A percentile compares a stretch with the other conserved stretches of the same genome.
phyloP scores from a whole-genome alignment of 164 flowering plant genomes.

The Echeveria elegans region DNA sequence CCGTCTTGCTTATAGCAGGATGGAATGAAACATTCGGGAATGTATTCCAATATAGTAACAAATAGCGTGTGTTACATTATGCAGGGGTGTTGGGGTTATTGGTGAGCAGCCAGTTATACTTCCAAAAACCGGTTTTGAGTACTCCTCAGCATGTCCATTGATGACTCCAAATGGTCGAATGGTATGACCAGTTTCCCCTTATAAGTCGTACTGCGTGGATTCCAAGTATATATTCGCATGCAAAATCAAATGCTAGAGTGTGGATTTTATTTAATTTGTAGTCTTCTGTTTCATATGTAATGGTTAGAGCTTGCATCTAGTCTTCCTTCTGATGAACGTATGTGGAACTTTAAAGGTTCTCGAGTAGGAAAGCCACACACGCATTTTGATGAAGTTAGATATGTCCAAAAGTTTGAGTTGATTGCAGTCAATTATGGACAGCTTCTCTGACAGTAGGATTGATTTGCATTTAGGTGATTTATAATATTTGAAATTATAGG shows the following conservation, averaged over 20 bases:
- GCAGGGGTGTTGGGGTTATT: slow-evolving; percentile 87
- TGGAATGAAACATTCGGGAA: background rate
- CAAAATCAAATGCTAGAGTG: background rate
- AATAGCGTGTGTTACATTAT: slow-evolving; percentile 8
- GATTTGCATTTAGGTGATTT: background rate
- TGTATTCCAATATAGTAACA: background rate
- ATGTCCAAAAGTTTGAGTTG: background rate
- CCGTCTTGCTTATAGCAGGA: background rate
- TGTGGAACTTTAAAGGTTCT: too few relatives aligned
- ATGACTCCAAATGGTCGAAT: slow-evolving; percentile 80
- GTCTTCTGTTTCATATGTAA: background rate
- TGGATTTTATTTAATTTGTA: background rate
- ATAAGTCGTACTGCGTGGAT: background rate
- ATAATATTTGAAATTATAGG: too few relatives aligned
- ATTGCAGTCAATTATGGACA: background rate
- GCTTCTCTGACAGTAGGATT: background rate
- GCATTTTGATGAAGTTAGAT: background rate
- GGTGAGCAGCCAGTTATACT: slow-evolving; percentile 97
- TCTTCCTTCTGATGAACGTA: too few relatives aligned
- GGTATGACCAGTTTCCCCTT: slow-evolving; percentile 34
- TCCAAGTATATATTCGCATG: background rate
- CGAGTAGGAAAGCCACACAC: background rate
- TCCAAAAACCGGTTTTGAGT: slow-evolving; percentile 79
- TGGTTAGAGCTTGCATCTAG: background rate
- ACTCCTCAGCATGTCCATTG: slow-evolving; percentile 94